These are phyloP conservation scores for Ascochyta pisi DNA, from an alignment of 2,329 filamentous ascomycete genomes.

Conservation along the genomic window DNA sequence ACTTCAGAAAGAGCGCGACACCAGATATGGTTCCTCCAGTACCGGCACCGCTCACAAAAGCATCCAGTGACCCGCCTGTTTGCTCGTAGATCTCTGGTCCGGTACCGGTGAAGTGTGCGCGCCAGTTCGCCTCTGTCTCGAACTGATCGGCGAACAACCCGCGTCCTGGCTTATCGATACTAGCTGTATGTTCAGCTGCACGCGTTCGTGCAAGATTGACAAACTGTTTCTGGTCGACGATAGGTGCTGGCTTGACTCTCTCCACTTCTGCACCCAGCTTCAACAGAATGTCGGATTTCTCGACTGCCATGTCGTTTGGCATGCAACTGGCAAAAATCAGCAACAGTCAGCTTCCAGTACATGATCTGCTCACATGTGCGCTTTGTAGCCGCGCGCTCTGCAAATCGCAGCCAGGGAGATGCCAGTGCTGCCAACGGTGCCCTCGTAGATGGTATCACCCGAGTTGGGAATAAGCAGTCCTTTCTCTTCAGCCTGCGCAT, in stretches of 20 bases:
- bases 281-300: conserved; percentile 87
- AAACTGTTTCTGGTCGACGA: conserved; percentile 91
- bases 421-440: conserved; percentile 93
- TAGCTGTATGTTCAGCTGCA: conserved; percentile 74
- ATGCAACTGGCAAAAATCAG: conserved; percentile 69
- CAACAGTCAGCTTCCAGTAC: background rate
- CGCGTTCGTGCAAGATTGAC: conserved; percentile 87
- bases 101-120: conserved; percentile 80
- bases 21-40: conserved; percentile 94
- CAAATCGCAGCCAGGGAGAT: conserved; percentile 92
- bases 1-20: conserved; percentile 82
- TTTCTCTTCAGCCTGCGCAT: conserved; percentile 70
- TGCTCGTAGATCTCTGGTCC: conserved; percentile 90
- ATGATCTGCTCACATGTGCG: conserved; percentile 72
- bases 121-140: conserved; percentile 87
- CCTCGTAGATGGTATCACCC: conserved; percentile 96
- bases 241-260: conserved; percentile 87
- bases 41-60: conserved; percentile 91
- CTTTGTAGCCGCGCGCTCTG: conserved; percentile 85
- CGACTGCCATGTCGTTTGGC: conserved; percentile 86
- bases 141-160: conserved; percentile 98
- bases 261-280: conserved; percentile 94
- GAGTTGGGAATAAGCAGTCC: conserved; percentile 78
- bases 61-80: conserved; percentile 75
- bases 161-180: conserved; percentile 65